Evolutionary conservation across 208 protist genomes (phyloP), one percentile per base, ranked within the genome.

Genomic region (Leishmania major): DNA sequence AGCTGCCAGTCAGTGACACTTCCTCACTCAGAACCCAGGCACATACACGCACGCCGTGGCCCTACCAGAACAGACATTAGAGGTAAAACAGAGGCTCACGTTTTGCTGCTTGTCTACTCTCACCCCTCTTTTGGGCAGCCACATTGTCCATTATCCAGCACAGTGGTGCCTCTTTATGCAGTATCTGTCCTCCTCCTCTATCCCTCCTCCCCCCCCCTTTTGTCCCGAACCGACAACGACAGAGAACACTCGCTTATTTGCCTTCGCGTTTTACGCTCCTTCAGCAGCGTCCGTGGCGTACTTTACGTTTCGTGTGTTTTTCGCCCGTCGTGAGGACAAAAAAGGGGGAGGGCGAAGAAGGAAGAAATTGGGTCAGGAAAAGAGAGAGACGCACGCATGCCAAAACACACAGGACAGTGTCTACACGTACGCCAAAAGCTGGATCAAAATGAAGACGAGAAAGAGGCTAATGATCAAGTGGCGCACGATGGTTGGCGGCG

Each of bases 391-490:
- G 28, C 37, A 53, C 37, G 19, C 37, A 40, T 25, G 25, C 57
- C 57, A 40, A 22, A 45, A 53, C 43, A 37, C 45, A 22, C 45
- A 55, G 35, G 10, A 17, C 43, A 37, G 11, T 19, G 37, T 55
- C 77, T 82, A 86, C 60, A 86, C 53, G 78, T 75, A 82, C 60
- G 79, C 69, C 37, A 82, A 35, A 31, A 86, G 53, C 82, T 86
- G 82, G 25, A 86, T 81, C 35, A 82, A 59, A 51, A 86, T 66
- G n/a, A 86, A 86, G 35, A 81, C 73, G 3, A 79, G 51, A 22
- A 86, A 75, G 17, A 86, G 55, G 35, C 25, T 70, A 15, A 81
- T 51, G 3, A 78, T 53, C 62, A 79, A 62, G 47, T 82, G 75
- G 62, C 78, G 77, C 51, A 79, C 62, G 17, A 53, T 31, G 17